phyloP scores from a whole-genome alignment of 257 asterid species.

The Ilex asprella region DNA sequence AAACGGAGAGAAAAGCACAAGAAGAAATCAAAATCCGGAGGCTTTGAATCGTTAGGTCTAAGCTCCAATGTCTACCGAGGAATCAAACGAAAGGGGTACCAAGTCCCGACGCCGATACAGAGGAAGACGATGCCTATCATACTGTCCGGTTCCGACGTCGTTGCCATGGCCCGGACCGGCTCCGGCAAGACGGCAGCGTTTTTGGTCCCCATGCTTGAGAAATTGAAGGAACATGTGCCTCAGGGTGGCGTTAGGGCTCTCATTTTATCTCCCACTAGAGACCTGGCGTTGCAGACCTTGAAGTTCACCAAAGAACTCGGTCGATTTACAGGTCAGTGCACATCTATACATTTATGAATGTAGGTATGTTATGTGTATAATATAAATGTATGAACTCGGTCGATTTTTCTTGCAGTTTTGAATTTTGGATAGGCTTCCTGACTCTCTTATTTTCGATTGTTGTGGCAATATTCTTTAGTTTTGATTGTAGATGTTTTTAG shows the following conservation, averaged over 20 bases:
- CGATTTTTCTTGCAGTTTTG: too few species aligned
- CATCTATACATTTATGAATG: not conserved
- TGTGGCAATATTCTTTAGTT: not conserved
- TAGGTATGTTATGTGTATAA: too few species aligned
- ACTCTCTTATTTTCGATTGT: too few species aligned
- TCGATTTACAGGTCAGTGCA: conserved; percentile 64
- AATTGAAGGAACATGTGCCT: conserved; percentile 78
- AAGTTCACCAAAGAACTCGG: conserved; percentile 77
- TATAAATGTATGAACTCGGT: too few species aligned
- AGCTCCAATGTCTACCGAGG: conserved; percentile 60
- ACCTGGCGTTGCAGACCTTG: conserved; percentile 86
- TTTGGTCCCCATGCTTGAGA: conserved; percentile 87
- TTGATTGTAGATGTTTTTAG: not conserved
- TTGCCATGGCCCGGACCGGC: conserved; percentile 98
- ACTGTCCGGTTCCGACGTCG: conserved; percentile 68
- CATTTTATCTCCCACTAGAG: conserved; percentile 87
- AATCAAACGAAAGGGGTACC: conserved; percentile 77
- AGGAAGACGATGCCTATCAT: conserved; percentile 87
- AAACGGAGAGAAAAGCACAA: conserved; percentile 38
- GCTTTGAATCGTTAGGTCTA: conserved; percentile 78
- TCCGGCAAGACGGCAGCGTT: conserved; percentile 96
- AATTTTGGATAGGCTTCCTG: too few species aligned
- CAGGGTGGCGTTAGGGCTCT: conserved; percentile 91
- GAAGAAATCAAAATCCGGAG: conserved; percentile 85
- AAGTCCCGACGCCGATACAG: conserved; percentile 92